These are phyloP conservation scores for Lunularia cruciata DNA, from an alignment of 225 moss, liverwort and hornwort genomes.

Conservation along the genomic window DNA sequence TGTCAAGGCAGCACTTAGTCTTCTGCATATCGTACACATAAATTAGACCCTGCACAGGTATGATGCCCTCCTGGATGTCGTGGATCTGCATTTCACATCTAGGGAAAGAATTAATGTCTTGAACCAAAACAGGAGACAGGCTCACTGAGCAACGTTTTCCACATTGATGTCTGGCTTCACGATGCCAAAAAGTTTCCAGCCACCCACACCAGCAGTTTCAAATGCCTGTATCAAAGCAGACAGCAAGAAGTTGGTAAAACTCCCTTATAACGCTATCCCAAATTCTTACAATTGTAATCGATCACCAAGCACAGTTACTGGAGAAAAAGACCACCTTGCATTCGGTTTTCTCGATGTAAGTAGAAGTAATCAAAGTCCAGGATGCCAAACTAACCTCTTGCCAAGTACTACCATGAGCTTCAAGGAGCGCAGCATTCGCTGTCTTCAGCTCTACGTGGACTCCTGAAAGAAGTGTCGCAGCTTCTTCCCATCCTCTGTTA, in stretches of 20 bases:
- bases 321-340: background rate
- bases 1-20: background rate
- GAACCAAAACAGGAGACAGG: background rate
- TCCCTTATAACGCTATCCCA: too few relatives aligned
- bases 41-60: background rate
- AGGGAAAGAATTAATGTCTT: background rate
- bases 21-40: background rate
- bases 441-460: constrained; percentile 82
- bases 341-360: background rate
- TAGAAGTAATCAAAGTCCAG: background rate
- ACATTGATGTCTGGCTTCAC: constrained; percentile 78
- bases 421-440: constrained; percentile 94
- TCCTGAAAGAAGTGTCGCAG: constrained; percentile 81
- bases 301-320: too few relatives aligned
- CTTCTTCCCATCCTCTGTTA: constrained; percentile 99
- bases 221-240: constrained; percentile 61
- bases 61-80: background rate
- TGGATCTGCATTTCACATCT: background rate
- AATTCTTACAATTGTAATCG: too few relatives aligned
- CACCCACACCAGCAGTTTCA: constrained; percentile 82
- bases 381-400: constrained; percentile 61
- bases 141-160: constrained; percentile 65
- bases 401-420: constrained; percentile 84
- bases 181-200: constrained; percentile 84
- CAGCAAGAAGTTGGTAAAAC: too few relatives aligned